These are phyloP conservation scores for Tetrapisispora taiwanensis DNA, from an alignment of 805 yeast genomes.

Conservation along the genomic window DNA sequence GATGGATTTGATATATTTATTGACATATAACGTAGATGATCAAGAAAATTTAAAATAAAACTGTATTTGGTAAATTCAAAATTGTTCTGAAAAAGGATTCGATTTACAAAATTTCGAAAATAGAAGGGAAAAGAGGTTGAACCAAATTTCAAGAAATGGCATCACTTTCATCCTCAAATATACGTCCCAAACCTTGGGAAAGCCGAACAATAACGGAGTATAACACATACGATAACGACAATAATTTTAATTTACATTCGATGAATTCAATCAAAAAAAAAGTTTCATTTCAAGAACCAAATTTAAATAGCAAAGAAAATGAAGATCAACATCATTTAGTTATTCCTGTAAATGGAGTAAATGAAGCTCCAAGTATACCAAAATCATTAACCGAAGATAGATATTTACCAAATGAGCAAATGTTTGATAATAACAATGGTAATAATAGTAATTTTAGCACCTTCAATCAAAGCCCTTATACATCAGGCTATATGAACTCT, in stretches of 20 bases:
- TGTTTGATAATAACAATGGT: not conserved
- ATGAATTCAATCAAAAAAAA: not conserved
- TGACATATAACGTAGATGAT: too few relatives aligned
- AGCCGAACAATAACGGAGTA: not conserved
- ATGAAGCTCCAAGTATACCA: not conserved
- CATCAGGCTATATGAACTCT: not conserved
- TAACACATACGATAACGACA: not conserved
- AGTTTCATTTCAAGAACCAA: not conserved
- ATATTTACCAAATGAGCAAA: not conserved
- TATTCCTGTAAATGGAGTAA: not conserved
- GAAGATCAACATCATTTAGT: not conserved
- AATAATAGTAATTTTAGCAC: not conserved
- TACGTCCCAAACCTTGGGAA: constrained; percentile 3
- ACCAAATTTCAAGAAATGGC: not conserved
- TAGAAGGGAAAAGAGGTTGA: not conserved
- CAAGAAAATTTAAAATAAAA: too few relatives aligned
- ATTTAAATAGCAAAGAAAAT: not conserved
- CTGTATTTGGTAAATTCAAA: too few relatives aligned
- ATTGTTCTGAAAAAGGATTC: too few relatives aligned
- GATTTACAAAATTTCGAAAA: too few relatives aligned
- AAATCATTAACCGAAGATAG: not conserved
- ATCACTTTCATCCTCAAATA: not conserved
- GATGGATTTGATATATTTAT: too few relatives aligned
- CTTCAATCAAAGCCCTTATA: not conserved
- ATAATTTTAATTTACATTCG: not conserved